Base-by-base conservation (phyloP, 2,329 filamentous ascomycete species). In the Geoglossum cookeanum region DNA sequence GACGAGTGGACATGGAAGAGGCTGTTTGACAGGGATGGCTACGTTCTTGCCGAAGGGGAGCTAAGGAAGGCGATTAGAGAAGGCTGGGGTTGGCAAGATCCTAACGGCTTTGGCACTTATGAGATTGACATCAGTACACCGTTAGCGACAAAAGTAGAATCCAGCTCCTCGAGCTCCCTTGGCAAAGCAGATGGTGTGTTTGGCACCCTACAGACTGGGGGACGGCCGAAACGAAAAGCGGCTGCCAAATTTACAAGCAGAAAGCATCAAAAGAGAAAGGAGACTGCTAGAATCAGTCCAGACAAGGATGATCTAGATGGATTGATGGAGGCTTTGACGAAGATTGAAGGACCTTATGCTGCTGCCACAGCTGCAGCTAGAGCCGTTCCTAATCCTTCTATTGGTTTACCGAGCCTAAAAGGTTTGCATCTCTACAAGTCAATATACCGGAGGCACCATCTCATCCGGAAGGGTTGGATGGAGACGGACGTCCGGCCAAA, bases 41-140 rank as follows among this genome's bases (percentile, higher is more conserved):
- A 87, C 68, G 73, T 74, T 32, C 74, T 98, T 1, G 83, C 88
- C 0, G 75, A 83, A 0, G 87, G 87, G 17, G 92, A 98, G 69
- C 75, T 98, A 29, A 82, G 87, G 61, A 83, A 84, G 63, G 90
- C 92, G 33, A 89, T 97, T 57, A 74, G 76, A 47, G 87, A 97
- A 72, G 92, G 92, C 13, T 98, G 92, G 92, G 92, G 90, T 13
- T 98, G 92, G 89, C 92, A 98, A 67, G 87, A 91, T 66, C 87
- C 90, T 0, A 78, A 81, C 57, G 85, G 85, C 0, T 69, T 76
- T 3, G 79, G 86, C 56, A 87, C 85, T 29, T 87, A 78, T 57
- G 92, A 98, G 68, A 78, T 80, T 58, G 90, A 98, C 66, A 70
- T 96, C 54, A 87, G 86, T 68, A 69, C 75, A 67, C 60, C 74